These are phyloP conservation scores for Lathyrus oleraceus DNA, from an alignment of 306 rosid genomes.

Conservation along the genomic window DNA sequence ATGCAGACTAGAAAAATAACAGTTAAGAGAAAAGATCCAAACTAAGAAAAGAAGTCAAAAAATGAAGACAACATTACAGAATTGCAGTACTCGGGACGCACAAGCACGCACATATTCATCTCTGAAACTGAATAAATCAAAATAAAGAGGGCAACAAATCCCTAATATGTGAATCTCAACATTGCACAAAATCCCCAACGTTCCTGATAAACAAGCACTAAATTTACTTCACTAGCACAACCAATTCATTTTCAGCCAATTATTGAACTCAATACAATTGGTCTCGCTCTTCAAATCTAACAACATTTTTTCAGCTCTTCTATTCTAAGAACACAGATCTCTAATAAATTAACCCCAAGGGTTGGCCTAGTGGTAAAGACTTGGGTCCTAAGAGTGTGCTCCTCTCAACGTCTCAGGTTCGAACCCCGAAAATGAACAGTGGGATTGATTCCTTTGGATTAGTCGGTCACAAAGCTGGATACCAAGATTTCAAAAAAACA, in stretches of 20 bases:
- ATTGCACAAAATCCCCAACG: slow-evolving; percentile 6
- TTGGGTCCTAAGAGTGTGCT: too few species aligned
- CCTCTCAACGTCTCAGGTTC: too few species aligned
- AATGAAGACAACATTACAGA: neutral
- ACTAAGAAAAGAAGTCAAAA: neutral
- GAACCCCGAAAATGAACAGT: too few species aligned
- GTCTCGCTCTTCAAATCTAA: neutral
- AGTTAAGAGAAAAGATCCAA: too few species aligned
- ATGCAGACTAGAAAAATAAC: too few species aligned
- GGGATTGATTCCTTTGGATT: too few species aligned
- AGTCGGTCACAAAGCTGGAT: too few species aligned
- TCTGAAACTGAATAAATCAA: neutral
- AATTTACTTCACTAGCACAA: neutral
- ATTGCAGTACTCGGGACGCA: neutral
- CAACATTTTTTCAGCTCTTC: neutral
- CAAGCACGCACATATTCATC: slow-evolving; percentile 1
- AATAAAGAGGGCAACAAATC: slow-evolving; percentile 22
- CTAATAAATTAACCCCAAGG: slow-evolving; percentile 18
- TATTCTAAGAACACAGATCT: neutral
- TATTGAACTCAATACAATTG: too few species aligned
- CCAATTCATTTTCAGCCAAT: too few species aligned
- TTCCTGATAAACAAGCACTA: slow-evolving; percentile 4
- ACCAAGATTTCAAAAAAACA: too few species aligned
- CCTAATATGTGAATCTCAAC: neutral
- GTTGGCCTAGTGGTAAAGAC: too few species aligned